Percentiles rank a stretch among this genome's conserved stretches.
Evolutionary conservation across 257 asterid species (phyloP).

Genomic region (Solanum stenotomum): DNA sequence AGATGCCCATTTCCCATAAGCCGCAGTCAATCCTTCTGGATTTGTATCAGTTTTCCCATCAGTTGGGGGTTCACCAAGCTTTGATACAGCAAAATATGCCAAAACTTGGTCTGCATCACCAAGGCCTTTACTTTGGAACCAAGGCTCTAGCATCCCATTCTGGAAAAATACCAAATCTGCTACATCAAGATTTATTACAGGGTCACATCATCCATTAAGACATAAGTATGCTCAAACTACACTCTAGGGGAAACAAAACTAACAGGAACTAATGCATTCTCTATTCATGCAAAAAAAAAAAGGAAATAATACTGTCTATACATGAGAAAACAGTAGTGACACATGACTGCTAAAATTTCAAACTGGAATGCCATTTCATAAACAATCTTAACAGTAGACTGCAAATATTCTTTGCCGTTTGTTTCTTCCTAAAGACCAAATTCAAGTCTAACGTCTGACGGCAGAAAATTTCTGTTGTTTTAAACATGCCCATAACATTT

Average conservation of each 20-base stretch:
- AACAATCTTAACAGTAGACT: background rate
- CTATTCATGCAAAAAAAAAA: background rate
- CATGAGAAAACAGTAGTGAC: background rate
- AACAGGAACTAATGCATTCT: background rate
- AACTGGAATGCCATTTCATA: background rate
- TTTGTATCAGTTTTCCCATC: constrained; percentile 93
- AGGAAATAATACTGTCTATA: background rate
- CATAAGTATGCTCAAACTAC: background rate
- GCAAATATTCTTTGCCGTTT: background rate
- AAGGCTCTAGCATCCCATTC: constrained; percentile 99
- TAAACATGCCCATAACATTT: background rate
- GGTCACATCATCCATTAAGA: background rate
- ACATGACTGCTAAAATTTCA: background rate
- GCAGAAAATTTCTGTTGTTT: background rate
- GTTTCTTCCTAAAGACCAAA: background rate
- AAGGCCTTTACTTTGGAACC: constrained; percentile 80
- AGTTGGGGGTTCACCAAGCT: constrained; percentile 82
- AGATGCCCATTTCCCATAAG: constrained; percentile 93
- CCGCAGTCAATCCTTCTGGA: constrained; percentile 93
- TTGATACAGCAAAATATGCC: constrained; percentile 92
- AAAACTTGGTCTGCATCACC: constrained; percentile 85
- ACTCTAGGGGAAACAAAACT: background rate
- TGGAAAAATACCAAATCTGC: constrained; percentile 99
- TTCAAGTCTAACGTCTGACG: background rate
- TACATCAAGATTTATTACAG: constrained; percentile 41